These are phyloP conservation scores for Cryphonectria parasitica DNA, from an alignment of 2,329 filamentous ascomycete genomes.

Conservation along the genomic window DNA sequence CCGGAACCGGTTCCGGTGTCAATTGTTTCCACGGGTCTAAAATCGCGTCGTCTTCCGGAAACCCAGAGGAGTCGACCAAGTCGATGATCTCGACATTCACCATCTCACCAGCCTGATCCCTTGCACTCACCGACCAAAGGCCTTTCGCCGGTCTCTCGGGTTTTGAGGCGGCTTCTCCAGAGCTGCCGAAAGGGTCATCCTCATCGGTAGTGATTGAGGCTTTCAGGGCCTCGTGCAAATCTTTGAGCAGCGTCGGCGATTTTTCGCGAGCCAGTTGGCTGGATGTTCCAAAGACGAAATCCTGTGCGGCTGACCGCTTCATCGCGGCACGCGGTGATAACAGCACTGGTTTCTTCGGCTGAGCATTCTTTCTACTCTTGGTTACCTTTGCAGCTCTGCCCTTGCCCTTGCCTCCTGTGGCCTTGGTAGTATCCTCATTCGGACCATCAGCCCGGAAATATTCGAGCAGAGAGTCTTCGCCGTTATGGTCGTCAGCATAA, in stretches of 20 bases:
- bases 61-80: slow-evolving; percentile 50
- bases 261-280: slow-evolving; percentile 79
- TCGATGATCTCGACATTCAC: slow-evolving; percentile 67
- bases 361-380: slow-evolving; percentile 44
- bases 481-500: slow-evolving; percentile 36
- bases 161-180: slow-evolving; percentile 24
- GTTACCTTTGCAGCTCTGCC: slow-evolving; percentile 46
- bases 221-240: slow-evolving; percentile 65
- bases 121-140: slow-evolving; percentile 73
- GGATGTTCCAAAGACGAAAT: slow-evolving; percentile 84
- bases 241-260: slow-evolving; percentile 66
- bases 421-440: slow-evolving; percentile 39
- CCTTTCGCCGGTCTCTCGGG: slow-evolving; percentile 36
- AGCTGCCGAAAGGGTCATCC: slow-evolving; percentile 44
- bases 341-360: slow-evolving; percentile 52
- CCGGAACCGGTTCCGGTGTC: slow-evolving; percentile 26
- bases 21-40: slow-evolving; percentile 38
- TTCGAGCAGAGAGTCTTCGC: slow-evolving; percentile 47
- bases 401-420: slow-evolving; percentile 34
- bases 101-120: slow-evolving; percentile 67
- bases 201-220: slow-evolving; percentile 55
- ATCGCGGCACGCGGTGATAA: slow-evolving; percentile 72
- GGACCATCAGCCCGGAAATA: slow-evolving; percentile 46
- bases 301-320: slow-evolving; percentile 67
- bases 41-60: slow-evolving; percentile 32